These are phyloP conservation scores for Penicillium dipodomyicola DNA, from an alignment of 495 filamentous ascomycete genomes.

Conservation along the genomic window DNA sequence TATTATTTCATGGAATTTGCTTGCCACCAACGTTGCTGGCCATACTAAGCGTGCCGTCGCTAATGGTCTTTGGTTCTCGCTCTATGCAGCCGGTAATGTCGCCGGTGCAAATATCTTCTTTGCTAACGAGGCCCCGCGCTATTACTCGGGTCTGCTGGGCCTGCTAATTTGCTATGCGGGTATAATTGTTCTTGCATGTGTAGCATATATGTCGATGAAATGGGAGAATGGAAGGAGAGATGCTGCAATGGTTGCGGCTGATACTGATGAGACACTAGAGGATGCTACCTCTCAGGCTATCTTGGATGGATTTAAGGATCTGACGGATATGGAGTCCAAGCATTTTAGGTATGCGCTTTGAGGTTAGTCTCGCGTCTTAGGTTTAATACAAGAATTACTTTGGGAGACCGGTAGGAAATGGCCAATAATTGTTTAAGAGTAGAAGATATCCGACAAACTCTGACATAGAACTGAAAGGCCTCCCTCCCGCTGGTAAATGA, in stretches of 20 bases:
- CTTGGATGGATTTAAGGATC: conserved; percentile 44
- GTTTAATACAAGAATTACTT: not conserved
- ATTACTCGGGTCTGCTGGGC: conserved; percentile 35
- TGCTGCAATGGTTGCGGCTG: conserved; percentile 15
- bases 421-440: too few species aligned
- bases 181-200: conserved; percentile 27
- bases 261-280: conserved; percentile 15
- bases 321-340: conserved; percentile 49
- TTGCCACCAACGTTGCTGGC: conserved; percentile 59
- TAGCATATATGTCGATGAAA: conserved; percentile 30
- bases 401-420: too few species aligned
- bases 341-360: conserved; percentile 44
- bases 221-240: conserved; percentile 31
- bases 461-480: too few species aligned
- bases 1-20: conserved; percentile 55
- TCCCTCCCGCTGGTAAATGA: too few species aligned
- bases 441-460: too few species aligned
- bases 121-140: conserved; percentile 35
- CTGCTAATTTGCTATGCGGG: conserved; percentile 38
- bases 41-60: conserved; percentile 62
- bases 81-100: conserved; percentile 42
- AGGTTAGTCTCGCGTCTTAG: conserved; percentile 1
- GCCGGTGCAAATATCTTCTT: conserved; percentile 48
- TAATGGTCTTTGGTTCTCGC: conserved; percentile 39
- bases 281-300: conserved; percentile 26